Evolutionary conservation across 2,329 filamentous ascomycete genomes (phyloP).

Genomic region (Fusarium goolgardi): DNA sequence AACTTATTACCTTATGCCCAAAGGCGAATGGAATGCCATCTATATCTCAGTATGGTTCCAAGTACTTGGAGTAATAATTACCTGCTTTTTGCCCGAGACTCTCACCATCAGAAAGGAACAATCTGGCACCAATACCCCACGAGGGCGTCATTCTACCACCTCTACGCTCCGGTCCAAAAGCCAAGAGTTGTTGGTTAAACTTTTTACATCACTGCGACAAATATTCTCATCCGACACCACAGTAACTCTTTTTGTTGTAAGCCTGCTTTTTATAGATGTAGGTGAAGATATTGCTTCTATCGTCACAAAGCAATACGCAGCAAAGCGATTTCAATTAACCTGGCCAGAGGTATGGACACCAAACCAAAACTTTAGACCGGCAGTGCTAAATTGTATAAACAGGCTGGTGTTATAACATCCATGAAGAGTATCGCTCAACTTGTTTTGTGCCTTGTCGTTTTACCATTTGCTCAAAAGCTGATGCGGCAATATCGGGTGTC

Average conservation of each 20-base stretch:
- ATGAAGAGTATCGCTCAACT: constrained; percentile 1
- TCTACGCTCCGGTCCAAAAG: too few relatives aligned
- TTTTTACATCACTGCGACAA: neutral
- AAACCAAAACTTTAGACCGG: too few relatives aligned
- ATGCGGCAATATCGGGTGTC: neutral
- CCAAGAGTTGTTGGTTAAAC: neutral
- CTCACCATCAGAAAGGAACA: neutral
- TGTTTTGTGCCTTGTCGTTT: neutral
- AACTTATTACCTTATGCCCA: neutral
- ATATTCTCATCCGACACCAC: neutral
- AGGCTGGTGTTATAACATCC: constrained; percentile 5
- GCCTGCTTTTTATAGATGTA: constrained; percentile 1
- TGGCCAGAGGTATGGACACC: constrained; percentile 3
- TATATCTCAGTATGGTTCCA: neutral
- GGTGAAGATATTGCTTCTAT: constrained; percentile 1
- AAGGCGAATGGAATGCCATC: neutral
- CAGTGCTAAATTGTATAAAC: neutral
- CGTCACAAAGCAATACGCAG: constrained; percentile 5
- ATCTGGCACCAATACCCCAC: neutral
- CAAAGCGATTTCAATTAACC: neutral
- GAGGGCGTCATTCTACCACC: too few relatives aligned
- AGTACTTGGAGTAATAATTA: neutral
- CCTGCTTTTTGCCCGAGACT: neutral
- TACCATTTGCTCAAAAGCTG: neutral
- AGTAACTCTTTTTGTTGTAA: neutral